These are phyloP conservation scores for Aspergillus candidus DNA, from an alignment of 2,329 filamentous ascomycete genomes.

Conservation along the genomic window DNA sequence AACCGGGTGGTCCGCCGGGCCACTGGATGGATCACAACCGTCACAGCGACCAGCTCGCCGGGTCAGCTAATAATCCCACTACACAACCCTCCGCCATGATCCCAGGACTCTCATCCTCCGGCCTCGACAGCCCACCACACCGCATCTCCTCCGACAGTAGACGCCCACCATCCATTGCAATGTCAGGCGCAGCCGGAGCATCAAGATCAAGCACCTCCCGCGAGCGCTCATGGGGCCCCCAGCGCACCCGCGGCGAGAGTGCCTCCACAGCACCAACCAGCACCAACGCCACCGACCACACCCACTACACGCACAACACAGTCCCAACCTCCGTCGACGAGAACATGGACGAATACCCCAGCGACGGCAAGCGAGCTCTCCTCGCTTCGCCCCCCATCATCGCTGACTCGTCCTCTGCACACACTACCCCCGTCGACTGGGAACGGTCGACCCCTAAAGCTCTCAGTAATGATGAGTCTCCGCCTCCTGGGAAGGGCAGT, in stretches of 20 bases:
- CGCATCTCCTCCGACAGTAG: too few species aligned
- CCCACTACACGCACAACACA: constrained; percentile 29
- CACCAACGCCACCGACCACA: constrained; percentile 29
- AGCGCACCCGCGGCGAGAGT: constrained; percentile 24
- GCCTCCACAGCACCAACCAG: constrained; percentile 30
- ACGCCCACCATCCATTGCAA: too few species aligned
- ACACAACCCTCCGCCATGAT: too few species aligned
- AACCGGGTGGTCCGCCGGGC: constrained; percentile 12
- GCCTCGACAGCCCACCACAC: too few species aligned
- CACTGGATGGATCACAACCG: constrained; percentile 22
- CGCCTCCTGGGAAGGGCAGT: constrained; percentile 18
- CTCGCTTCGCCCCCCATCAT: too few species aligned
- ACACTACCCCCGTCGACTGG: background rate
- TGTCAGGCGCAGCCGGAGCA: background rate
- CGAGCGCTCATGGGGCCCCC: constrained; percentile 7
- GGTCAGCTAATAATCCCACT: too few species aligned
- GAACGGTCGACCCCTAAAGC: too few species aligned
- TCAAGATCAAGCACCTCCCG: constrained; percentile 10
- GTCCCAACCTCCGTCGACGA: constrained; percentile 30
- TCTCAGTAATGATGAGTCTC: too few species aligned
- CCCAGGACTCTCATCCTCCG: too few species aligned
- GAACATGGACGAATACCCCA: background rate
- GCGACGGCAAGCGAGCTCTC: background rate
- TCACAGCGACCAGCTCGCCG: too few species aligned
- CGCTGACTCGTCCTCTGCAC: background rate